These are phyloP conservation scores for Kwoniella dejecticola DNA, from an alignment of 768 basidiomycete species.

Conservation along the genomic window DNA sequence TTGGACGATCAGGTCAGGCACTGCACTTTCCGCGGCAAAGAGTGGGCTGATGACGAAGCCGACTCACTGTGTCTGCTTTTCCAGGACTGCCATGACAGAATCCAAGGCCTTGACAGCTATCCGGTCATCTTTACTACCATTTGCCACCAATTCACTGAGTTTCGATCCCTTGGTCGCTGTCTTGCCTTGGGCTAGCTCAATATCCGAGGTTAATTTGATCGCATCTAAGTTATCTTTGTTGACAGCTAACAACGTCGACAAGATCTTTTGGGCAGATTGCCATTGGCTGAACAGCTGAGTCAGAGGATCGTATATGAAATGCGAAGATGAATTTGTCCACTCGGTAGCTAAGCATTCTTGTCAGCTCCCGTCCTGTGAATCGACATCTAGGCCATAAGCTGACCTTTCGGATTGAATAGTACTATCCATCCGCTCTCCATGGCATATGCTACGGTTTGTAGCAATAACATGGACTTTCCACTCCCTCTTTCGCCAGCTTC, in stretches of 20 bases:
- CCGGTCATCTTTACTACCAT: conserved; percentile 63
- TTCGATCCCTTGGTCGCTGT: conserved; percentile 20
- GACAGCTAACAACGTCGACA: conserved; percentile 62
- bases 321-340: conserved; percentile 73
- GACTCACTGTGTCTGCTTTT: conserved; percentile 66
- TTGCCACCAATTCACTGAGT: conserved; percentile 63
- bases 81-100: conserved; percentile 65
- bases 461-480: conserved; percentile 76
- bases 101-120: conserved; percentile 64
- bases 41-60: background rate
- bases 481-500: conserved; percentile 72
- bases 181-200: conserved; percentile 21
- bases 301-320: conserved; percentile 72
- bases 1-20: background rate
- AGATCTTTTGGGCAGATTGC: conserved; percentile 64
- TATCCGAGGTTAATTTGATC: conserved; percentile 23
- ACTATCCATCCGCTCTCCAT: conserved; percentile 72
- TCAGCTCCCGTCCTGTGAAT: background rate
- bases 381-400: conserved; percentile 18
- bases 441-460: conserved; percentile 76
- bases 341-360: conserved; percentile 57
- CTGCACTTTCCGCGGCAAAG: background rate
- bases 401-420: conserved; percentile 79
- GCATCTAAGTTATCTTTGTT: conserved; percentile 60
- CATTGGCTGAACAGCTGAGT: conserved; percentile 76